These are phyloP conservation scores for Talaromyces sp. DNA, from an alignment of 2,329 filamentous ascomycete species.

Conservation along the genomic window DNA sequence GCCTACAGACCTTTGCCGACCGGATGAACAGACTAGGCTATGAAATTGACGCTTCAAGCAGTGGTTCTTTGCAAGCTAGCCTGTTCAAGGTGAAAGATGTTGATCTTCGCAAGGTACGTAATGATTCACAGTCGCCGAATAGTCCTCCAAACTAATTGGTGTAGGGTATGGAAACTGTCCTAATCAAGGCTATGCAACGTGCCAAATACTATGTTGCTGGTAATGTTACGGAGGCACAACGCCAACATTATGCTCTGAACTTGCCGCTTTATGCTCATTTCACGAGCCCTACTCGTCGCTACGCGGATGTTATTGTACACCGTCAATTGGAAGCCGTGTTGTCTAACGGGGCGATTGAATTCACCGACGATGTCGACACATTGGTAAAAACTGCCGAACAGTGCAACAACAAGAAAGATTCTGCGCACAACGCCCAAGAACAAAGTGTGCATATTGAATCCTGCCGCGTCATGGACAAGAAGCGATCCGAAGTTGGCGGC, in stretches of 20 bases:
- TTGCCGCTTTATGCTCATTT: slow-evolving; percentile 95
- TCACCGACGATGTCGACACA: slow-evolving; percentile 79
- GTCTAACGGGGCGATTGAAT: slow-evolving; percentile 75
- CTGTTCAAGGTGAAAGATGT: slow-evolving; percentile 87
- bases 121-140: background rate
- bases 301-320: slow-evolving; percentile 91
- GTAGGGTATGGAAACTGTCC: slow-evolving; percentile 85
- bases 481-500: slow-evolving; percentile 75
- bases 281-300: slow-evolving; percentile 89
- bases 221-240: slow-evolving; percentile 69
- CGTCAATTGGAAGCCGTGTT: slow-evolving; percentile 86
- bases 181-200: slow-evolving; percentile 92
- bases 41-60: slow-evolving; percentile 82
- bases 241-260: slow-evolving; percentile 88
- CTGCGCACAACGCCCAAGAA: slow-evolving; percentile 92
- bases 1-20: slow-evolving; percentile 84
- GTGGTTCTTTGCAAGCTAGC: slow-evolving; percentile 86
- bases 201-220: slow-evolving; percentile 90
- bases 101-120: slow-evolving; percentile 69
- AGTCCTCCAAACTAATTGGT: slow-evolving; percentile 1
- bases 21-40: slow-evolving; percentile 89
- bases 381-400: slow-evolving; percentile 89
- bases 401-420: slow-evolving; percentile 99
- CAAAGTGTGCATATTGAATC: slow-evolving; percentile 98
- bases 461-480: slow-evolving; percentile 92